phyloP scores from a whole-genome alignment of 1,284 basidiomycete species.

The Ceratobasidium sp. region DNA sequence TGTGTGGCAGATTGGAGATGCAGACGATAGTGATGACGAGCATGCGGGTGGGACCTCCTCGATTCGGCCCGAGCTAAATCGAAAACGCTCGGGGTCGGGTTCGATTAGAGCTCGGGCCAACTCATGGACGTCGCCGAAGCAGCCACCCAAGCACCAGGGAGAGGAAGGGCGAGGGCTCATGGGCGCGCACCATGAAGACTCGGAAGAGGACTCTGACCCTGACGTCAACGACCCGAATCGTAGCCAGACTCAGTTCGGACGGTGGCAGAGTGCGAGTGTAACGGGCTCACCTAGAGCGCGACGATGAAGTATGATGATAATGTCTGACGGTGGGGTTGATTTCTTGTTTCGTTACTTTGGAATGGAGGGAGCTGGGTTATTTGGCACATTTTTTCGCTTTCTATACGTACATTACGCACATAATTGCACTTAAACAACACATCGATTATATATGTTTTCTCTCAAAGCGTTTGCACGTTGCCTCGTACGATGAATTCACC shows the following conservation, averaged over 20 bases:
- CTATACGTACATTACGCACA: conserved; percentile 19
- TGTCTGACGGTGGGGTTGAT: neutral
- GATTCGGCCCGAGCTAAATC: conserved; percentile 23
- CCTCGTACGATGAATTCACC: no score
- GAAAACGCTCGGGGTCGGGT: conserved; percentile 8
- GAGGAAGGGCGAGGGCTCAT: conserved; percentile 46
- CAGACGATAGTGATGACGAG: conserved; percentile 64
- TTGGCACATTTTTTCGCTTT: conserved; percentile 19
- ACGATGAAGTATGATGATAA: conserved; percentile 5
- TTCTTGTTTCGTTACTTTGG: conserved; percentile 1
- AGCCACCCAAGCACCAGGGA: conserved; percentile 43
- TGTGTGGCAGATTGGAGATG: conserved; percentile 72
- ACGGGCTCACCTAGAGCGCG: conserved; percentile 28
- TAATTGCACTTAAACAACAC: conserved; percentile 5
- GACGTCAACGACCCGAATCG: conserved; percentile 40
- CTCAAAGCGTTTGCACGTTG: no score
- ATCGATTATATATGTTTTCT: no score
- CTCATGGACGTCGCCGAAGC: conserved; percentile 6
- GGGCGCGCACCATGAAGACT: conserved; percentile 47
- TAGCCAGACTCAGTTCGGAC: conserved; percentile 52
- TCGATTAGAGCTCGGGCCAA: conserved; percentile 11
- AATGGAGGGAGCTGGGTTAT: neutral
- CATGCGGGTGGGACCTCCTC: conserved; percentile 49
- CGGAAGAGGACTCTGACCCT: conserved; percentile 51
- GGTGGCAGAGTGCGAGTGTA: conserved; percentile 49